Evolutionary conservation across 768 basidiomycete genomes (phyloP), one percentile per base, ranked within the genome.

Genomic region (Pleurotus ostreatus): DNA sequence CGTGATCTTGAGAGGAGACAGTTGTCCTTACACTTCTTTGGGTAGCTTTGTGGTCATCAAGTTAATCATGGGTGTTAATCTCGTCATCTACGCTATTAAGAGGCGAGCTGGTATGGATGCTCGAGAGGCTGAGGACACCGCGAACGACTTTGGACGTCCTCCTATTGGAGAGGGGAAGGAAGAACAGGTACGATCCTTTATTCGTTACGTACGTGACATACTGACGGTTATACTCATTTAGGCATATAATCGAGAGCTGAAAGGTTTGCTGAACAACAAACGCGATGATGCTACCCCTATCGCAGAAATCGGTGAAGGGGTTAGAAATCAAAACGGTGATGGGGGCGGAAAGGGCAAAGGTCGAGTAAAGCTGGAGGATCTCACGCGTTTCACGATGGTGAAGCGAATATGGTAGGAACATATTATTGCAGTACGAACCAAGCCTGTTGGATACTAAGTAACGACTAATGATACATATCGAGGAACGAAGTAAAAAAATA

Each of bases 381-480:
- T 98, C 48, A 96, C 92, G 34, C 72, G 94, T 55, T 98, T 90
- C 75, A 96, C 94, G 16, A 98, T 98, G 94, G 89, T 96, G 46
- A 96, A 96, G 66, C 78, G 92, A 52, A 95, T 96, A 45, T 95
- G 79, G 79, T 83, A 74, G 66, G 30, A 25, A 3, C 30, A 34
- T 34, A 34, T 34, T 34, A 34, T 34, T 34, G 30, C 30, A 34
- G 11, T 34, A 34, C 30, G 11, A 34, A 11, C 30, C 30, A 34
- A 34, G 30, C 30, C 30, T 34, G 30, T 34, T 34, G 30, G 30
- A 34, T 34, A 34, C 30, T 34, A 34, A 25, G 5, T 25, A 25
- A 34, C 11, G 30, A 34, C 30, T 34, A 34, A 34, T 11, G 30
- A 34, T 34, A 34, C 30, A 34, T 34, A 11, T 34, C 30, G 30